Evolutionary conservation across 306 rosid genomes (phyloP), one percentile per base, ranked within the genome.

Genomic region (Lathyrus aphaca): DNA sequence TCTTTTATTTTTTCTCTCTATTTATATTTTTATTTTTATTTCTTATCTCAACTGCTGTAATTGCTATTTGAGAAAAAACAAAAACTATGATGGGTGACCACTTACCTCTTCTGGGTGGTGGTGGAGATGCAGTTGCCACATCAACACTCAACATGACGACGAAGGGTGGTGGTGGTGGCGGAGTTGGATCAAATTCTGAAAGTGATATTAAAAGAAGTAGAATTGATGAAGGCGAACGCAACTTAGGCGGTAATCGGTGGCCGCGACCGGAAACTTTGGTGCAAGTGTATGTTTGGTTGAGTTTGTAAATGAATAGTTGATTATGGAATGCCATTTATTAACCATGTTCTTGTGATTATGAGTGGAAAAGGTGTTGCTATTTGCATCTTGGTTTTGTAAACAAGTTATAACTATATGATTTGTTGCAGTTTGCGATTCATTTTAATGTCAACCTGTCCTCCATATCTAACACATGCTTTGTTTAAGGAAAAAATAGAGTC

Each of bases 161-260:
- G n/a, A 53, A 19, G 12, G 68, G 5, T 0, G 51, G 61, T 0
- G 78, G 54, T 0, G 81, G 67, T 0, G 72, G 61, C 5, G 79
- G 53, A 3, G 79, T 48, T 13, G 86, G 89, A 64, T 91, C 90
- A 53, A 91, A 85, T 74, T 89, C 94, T 0, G 88, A 86, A 1
- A 96, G 88, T 40, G 91, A 85, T 37, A 11, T 61, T 9, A 86
- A 81, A 16, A 86, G 79, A 21, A 78, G 81, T 1, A 69, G 68
- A 44, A 79, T 73, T 4, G 92, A 88, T 14, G 91, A 80, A 17
- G 90, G 94, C 8, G 97, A 88, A 14, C 84, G 89, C 15, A 87
- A 85, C 77, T 88, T 82, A 64, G 95, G 95, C 0, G 99, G 96
- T 5, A 91, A 89, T 77, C 82, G 99, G 53, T 95, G 99, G 99